Percentiles rank a stretch among this genome's conserved stretches.
These are phyloP conservation scores for Phytophthora capsici DNA, from an alignment of 352 stramenopile genomes.

Conservation along the genomic window DNA sequence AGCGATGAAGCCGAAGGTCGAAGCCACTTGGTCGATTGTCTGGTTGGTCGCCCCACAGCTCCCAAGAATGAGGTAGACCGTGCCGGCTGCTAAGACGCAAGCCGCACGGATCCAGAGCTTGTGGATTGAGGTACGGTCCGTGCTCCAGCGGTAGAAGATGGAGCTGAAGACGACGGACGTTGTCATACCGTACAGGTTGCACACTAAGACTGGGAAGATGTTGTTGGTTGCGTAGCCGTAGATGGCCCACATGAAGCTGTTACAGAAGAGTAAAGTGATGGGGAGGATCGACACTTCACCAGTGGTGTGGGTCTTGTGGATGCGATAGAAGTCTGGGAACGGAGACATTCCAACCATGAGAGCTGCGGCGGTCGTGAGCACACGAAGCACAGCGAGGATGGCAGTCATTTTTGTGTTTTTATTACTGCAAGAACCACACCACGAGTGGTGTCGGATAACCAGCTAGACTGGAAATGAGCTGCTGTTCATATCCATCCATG, in stretches of 20 bases:
- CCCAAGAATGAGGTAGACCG: constrained; percentile 39
- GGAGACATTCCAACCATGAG: constrained; percentile 42
- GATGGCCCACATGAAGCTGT: constrained; percentile 48
- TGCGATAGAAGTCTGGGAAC: constrained; percentile 40
- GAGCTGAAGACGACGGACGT: constrained; percentile 35
- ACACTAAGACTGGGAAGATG: constrained; percentile 40
- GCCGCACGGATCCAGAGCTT: constrained; percentile 28
- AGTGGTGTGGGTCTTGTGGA: constrained; percentile 36
- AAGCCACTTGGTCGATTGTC: constrained; percentile 26
- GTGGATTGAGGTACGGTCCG: constrained; percentile 27
- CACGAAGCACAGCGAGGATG: constrained; percentile 28
- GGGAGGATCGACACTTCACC: constrained; percentile 41
- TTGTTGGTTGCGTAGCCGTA: constrained; percentile 47
- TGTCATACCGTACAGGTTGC: constrained; percentile 33
- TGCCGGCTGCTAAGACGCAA: constrained; percentile 14
- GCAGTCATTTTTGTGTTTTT: constrained; percentile 12
- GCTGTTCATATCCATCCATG: background rate
- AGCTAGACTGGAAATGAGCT: constrained; percentile 31
- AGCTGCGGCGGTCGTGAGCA: constrained; percentile 36
- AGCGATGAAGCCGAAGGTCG: constrained; percentile 37
- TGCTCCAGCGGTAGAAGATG: constrained; percentile 40
- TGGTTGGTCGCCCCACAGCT: constrained; percentile 37
- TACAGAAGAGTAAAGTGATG: constrained; percentile 39
- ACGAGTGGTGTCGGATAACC: constrained; percentile 3
- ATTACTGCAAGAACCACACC: background rate